These are phyloP conservation scores for Syncephalastrum contaminatum DNA, from an alignment of 371 early-diverging fungal species.

Conservation along the genomic window DNA sequence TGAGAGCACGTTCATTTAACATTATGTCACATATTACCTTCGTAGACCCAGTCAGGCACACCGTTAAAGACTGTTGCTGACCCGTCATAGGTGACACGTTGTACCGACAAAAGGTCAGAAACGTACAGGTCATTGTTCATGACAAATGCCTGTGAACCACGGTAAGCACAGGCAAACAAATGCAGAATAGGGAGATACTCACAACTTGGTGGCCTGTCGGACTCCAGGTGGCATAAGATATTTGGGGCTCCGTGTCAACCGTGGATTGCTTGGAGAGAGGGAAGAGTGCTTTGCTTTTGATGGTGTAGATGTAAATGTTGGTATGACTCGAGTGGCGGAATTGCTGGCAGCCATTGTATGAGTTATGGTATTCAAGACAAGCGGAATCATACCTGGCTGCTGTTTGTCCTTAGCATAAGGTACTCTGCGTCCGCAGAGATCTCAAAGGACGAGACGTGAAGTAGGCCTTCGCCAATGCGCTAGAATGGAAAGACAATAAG, in stretches of 20 bases:
- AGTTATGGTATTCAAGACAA: no score
- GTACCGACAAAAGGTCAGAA: slow-evolving; percentile 61
- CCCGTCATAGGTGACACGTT: slow-evolving; percentile 85
- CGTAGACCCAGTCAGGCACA: slow-evolving; percentile 97
- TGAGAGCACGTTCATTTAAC: neutral
- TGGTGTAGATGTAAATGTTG: slow-evolving; percentile 76
- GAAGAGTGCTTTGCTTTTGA: slow-evolving; percentile 46
- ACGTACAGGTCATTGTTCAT: slow-evolving; percentile 86
- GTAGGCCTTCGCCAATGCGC: slow-evolving; percentile 15
- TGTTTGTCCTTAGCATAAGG: slow-evolving; percentile 69
- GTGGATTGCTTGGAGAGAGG: slow-evolving; percentile 59
- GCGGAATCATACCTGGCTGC: slow-evolving; percentile 38
- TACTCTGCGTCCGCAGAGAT: slow-evolving; percentile 80
- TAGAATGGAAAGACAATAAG: slow-evolving; percentile 6
- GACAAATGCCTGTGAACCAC: slow-evolving; percentile 67
- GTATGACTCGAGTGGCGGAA: slow-evolving; percentile 87
- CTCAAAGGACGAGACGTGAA: slow-evolving; percentile 41
- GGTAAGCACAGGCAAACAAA: neutral
- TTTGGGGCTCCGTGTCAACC: slow-evolving; percentile 32
- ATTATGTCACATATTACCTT: slow-evolving; percentile 27
- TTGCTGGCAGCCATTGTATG: slow-evolving; percentile 31
- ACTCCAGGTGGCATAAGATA: slow-evolving; percentile 74
- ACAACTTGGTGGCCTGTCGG: slow-evolving; percentile 76
- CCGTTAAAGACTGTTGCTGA: slow-evolving; percentile 87
- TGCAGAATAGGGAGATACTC: slow-evolving; percentile 3